Conservation (phyloP, 345 rosid species). For the Conringia planisiliqua region DNA sequence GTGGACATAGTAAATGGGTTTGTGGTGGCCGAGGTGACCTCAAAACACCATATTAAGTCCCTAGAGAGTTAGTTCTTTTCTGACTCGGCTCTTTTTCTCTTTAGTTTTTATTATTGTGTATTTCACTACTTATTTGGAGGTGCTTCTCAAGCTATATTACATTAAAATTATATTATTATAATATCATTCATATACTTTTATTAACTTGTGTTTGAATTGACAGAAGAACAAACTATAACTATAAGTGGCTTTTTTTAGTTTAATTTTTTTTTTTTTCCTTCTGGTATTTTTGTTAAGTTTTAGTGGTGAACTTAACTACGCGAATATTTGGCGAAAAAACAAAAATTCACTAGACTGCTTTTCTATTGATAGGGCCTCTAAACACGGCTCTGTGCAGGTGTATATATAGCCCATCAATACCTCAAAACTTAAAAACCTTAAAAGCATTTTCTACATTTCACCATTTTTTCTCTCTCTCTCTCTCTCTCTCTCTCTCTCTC, state of each 20-base stretch:
- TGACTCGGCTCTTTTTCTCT: no score
- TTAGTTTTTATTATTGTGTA: no score
- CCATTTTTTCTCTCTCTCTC: not conserved
- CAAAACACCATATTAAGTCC: no score
- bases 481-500: not conserved
- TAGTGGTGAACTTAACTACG: not conserved
- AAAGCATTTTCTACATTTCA: conserved; percentile 6
- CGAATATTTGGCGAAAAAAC: not conserved
- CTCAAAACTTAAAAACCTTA: conserved; percentile 24
- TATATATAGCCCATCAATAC: conserved; percentile 16
- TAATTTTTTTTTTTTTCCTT: not conserved
- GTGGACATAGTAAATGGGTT: no score
- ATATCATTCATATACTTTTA: no score
- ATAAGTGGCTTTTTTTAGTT: not conserved
- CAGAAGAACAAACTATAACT: not conserved
- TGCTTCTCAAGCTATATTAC: no score
- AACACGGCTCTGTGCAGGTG: conserved; percentile 1
- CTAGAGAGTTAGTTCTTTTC: no score
- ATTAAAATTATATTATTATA: no score
- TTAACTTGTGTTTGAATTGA: not conserved
- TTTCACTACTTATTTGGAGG: no score
- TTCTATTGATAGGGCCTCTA: not conserved
- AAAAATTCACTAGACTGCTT: not conserved
- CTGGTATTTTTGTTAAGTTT: not conserved
- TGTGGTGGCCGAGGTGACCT: no score